Base-by-base conservation (phyloP, 257 asterid species). In the Mentha longifolia region DNA sequence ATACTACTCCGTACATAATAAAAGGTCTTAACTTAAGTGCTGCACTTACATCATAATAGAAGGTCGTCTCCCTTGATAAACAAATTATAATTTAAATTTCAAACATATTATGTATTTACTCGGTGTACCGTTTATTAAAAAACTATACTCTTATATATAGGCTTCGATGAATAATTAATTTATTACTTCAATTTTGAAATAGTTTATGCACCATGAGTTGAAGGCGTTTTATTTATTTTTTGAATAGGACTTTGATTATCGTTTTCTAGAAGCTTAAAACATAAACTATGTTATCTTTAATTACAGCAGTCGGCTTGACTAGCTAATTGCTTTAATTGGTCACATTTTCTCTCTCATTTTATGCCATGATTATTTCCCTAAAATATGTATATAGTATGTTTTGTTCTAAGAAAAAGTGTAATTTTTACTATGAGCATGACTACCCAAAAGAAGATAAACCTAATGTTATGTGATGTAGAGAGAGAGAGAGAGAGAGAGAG, bases 1-100 rank as follows among this genome's bases (percentile, higher is more conserved):
- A 28, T 28, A 28, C n/a, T n/a, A n/a, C n/a, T n/a, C n/a, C n/a
- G n/a, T 28, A 28, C 3, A 28, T 35, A 35, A 35, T 35, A 35
- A 35, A 6, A 35, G 39, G 6, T 35, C 8, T 35, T 5, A 33
- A 4, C 37, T 59, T 69, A 76, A 85, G 92, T 88, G 95, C 68
- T 78, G 88, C 92, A 81, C 87, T 86, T 81, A 42, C 75, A 70
- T 70, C 56, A 37, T 73, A 74, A 67, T 74, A 63, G 72, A 74
- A 60, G 68, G 65, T 70, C 57, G 52, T 55, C 74, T 35, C 39
- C 39, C 39, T 35, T 35, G 8, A 35, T 35, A 35, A 35, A 35
- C 8, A 5, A 35, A 35, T 35, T 0, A 35, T 4, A 33, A 25
- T 25, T 25, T 25, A 25, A 25, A 28, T 28, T 2, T 28, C 31